Conservation (phyloP, 129 eudicot genomes). For the Lonicera japonica region DNA sequence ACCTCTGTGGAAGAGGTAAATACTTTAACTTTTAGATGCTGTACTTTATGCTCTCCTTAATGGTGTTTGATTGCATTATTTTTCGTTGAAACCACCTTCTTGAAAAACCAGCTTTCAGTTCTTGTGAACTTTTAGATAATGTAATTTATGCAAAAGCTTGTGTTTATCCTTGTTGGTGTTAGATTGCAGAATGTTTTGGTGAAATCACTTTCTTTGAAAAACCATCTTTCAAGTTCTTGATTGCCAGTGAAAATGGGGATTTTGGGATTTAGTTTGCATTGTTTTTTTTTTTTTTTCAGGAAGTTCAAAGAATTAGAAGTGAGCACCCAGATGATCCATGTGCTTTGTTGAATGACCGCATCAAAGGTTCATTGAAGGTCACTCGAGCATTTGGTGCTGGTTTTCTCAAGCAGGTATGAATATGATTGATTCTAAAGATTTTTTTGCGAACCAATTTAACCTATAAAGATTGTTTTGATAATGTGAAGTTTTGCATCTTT, state of each 20-base stretch:
- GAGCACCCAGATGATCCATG: constrained; percentile 84
- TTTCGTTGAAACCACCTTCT: no score
- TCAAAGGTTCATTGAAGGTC: constrained; percentile 93
- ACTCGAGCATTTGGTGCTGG: constrained; percentile 99
- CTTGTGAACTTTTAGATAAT: neutral
- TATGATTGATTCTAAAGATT: neutral
- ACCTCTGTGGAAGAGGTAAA: constrained; percentile 81
- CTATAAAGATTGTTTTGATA: neutral
- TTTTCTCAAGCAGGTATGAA: constrained; percentile 92
- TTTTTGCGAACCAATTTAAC: neutral
- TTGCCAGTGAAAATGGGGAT: neutral
- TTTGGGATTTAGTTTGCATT: constrained; percentile 13
- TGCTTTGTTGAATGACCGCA: constrained; percentile 83
- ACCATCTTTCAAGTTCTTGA: no score
- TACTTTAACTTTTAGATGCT: neutral
- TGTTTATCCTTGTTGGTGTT: neutral
- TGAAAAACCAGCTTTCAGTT: no score
- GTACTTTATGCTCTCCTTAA: neutral
- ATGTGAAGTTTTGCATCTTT: no score
- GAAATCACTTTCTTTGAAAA: no score
- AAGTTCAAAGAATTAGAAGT: constrained; percentile 57
- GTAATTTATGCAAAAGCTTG: neutral
- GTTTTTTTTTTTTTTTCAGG: constrained; percentile 49
- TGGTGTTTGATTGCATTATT: neutral
- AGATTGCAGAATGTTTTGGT: neutral